These are phyloP conservation scores for Aphanomyces stellatus DNA, from an alignment of 352 stramenopile species.

Conservation along the genomic window DNA sequence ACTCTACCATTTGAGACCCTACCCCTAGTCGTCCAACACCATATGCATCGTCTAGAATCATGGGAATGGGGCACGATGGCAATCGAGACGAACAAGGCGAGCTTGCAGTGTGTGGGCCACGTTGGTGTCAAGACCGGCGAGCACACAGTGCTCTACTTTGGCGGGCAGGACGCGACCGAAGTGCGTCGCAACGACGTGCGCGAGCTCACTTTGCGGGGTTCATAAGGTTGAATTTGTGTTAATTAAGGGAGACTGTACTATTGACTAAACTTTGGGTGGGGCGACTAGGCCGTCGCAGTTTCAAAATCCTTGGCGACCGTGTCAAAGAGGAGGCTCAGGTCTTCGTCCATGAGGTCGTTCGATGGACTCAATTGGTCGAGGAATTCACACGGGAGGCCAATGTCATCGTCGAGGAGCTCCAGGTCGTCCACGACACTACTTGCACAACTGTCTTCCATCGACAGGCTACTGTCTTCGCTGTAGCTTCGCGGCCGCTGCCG, in stretches of 20 bases:
- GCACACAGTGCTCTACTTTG: constrained; percentile 77
- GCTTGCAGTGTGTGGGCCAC: constrained; percentile 71
- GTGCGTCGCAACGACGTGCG: constrained; percentile 78
- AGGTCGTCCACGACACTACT: constrained; percentile 9
- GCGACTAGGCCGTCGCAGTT: neutral
- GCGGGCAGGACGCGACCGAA: constrained; percentile 74
- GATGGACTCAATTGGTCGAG: neutral
- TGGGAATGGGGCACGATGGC: constrained; percentile 77
- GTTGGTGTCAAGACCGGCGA: constrained; percentile 44
- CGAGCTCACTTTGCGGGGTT: constrained; percentile 33
- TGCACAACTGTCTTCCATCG: neutral
- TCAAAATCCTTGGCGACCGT: constrained; percentile 13
- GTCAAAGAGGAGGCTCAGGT: constrained; percentile 17
- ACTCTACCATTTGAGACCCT: constrained; percentile 27
- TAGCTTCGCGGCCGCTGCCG: constrained; percentile 3
- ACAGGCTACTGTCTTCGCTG: constrained; percentile 3
- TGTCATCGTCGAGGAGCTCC: constrained; percentile 13
- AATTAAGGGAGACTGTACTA: neutral
- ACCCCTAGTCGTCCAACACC: neutral
- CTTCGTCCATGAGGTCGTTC: constrained; percentile 9
- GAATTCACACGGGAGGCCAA: neutral
- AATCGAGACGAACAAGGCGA: constrained; percentile 27
- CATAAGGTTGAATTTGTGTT: too few species aligned
- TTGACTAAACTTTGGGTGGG: neutral
- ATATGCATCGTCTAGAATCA: neutral